phyloP scores from a whole-genome alignment of 2,329 filamentous ascomycete genomes.

The Alternaria brassicae region DNA sequence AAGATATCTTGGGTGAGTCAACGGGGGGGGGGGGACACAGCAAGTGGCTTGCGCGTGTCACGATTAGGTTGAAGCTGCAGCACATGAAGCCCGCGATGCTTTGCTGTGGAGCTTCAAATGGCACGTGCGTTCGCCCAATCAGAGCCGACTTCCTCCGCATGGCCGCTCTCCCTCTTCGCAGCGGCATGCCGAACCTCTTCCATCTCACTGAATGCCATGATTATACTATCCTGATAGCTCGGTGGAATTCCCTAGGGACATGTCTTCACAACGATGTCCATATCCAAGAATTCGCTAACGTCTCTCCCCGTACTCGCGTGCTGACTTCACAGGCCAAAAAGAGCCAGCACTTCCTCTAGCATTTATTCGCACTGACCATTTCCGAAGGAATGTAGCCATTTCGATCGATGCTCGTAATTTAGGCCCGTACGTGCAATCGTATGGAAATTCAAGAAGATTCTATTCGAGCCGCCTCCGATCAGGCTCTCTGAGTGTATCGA shows the following conservation, averaged over 20 bases:
- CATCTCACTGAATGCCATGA: not conserved
- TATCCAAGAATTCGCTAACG: not conserved
- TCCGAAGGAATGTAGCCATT: not conserved
- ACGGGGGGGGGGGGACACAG: not conserved
- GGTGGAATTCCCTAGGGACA: not conserved
- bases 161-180: not conserved
- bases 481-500: not conserved
- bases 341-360: not conserved
- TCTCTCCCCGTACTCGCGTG: not conserved
- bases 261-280: not conserved
- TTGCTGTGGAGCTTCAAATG: conserved; percentile 2
- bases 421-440: not conserved
- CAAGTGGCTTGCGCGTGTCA: not conserved
- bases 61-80: not conserved
- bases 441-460: not conserved
- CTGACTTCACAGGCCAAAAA: not conserved
- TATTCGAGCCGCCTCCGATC: not conserved
- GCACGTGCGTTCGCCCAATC: conserved; percentile 1
- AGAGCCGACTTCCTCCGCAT: not conserved
- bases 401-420: not conserved
- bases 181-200: not conserved
- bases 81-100: conserved; percentile 5
- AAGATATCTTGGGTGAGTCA: not conserved
- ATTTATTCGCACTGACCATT: not conserved
- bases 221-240: not conserved